Evolutionary conservation across 352 stramenopile species (phyloP).

Genomic region (Phytopythium chamaehyphon): DNA sequence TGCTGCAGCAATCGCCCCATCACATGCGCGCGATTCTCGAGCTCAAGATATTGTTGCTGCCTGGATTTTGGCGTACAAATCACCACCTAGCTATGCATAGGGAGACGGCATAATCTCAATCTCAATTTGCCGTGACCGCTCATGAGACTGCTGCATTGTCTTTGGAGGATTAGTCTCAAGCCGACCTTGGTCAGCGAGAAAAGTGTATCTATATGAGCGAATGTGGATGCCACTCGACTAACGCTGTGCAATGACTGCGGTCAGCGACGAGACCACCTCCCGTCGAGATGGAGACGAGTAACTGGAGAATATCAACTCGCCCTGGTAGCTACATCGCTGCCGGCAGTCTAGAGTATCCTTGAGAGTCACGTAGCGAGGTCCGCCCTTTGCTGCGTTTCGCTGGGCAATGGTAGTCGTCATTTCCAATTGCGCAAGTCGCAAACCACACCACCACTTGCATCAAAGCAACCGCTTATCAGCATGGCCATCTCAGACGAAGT

Average conservation of each 20-base stretch:
- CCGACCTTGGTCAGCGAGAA: not conserved
- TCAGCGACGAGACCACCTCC: no score
- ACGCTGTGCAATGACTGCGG: no score
- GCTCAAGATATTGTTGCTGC: no score
- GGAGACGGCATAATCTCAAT: no score
- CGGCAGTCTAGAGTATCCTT: not conserved
- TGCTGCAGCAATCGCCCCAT: no score
- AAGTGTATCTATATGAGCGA: constrained; percentile 4
- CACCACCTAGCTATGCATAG: no score
- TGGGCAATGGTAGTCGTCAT: not conserved
- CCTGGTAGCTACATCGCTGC: no score
- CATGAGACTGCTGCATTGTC: no score
- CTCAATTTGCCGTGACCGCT: no score
- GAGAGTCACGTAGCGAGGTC: not conserved
- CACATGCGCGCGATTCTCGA: no score
- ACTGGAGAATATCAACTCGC: constrained; percentile 1
- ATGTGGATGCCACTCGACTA: not conserved
- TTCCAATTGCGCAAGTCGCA: constrained; percentile 1
- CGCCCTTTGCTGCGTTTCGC: not conserved
- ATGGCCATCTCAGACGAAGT: constrained; percentile 33
- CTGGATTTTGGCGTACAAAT: no score
- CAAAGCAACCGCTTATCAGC: not conserved
- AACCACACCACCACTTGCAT: not conserved
- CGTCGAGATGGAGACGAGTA: not conserved
- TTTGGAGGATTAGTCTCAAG: no score